These are phyloP conservation scores for Cryphonectria nitschkei DNA, from an alignment of 2,329 filamentous ascomycete genomes.

Conservation along the genomic window DNA sequence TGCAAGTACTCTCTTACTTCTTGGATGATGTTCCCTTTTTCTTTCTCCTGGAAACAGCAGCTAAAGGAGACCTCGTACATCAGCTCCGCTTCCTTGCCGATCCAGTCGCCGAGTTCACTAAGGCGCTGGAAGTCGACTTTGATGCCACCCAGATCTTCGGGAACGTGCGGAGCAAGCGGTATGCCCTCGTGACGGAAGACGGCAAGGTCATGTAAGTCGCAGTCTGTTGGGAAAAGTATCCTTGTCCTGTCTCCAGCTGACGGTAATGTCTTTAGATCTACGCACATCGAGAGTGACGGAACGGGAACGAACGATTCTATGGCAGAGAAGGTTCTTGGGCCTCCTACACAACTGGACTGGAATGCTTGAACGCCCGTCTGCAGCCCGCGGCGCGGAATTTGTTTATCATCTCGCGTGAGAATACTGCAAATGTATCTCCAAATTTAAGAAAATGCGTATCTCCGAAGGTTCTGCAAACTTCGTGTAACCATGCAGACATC, in stretches of 20 bases:
- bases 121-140: slow-evolving; percentile 81
- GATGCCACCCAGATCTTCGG: slow-evolving; percentile 82
- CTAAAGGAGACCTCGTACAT: neutral
- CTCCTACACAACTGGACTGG: slow-evolving; percentile 22
- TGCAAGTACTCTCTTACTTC: slow-evolving; percentile 57
- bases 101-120: slow-evolving; percentile 77
- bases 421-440: neutral
- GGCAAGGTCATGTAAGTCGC: slow-evolving; percentile 70
- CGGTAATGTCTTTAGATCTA: slow-evolving; percentile 45
- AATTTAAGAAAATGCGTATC: neutral
- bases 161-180: slow-evolving; percentile 81
- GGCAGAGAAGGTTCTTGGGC: slow-evolving; percentile 55
- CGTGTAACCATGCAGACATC: neutral
- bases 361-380: slow-evolving; percentile 6
- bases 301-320: slow-evolving; percentile 65
- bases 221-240: neutral
- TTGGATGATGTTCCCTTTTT: neutral
- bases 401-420: neutral
- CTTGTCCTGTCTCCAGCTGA: slow-evolving; percentile 1
- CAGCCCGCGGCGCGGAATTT: neutral
- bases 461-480: neutral
- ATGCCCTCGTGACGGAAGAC: slow-evolving; percentile 80
- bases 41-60: neutral
- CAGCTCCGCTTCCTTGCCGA: slow-evolving; percentile 90
- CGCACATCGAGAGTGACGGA: slow-evolving; percentile 86